Percentiles rank a stretch among this genome's conserved stretches.
phyloP scores from a whole-genome alignment of 73 alveolate species.

The Durusdinium trenchii region DNA sequence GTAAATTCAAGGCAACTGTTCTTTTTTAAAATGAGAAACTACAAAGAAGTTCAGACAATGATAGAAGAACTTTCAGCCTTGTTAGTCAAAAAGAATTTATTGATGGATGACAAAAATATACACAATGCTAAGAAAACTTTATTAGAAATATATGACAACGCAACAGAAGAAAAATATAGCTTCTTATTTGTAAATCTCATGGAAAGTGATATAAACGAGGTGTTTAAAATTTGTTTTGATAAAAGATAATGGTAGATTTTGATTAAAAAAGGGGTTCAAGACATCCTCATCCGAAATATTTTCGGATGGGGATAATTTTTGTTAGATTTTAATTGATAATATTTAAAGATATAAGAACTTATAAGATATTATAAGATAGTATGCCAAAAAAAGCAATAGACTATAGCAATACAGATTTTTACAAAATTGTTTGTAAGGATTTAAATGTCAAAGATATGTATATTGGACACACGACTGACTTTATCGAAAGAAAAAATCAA shows the following conservation, averaged over 20 bases:
- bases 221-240: not conserved
- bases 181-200: conserved; percentile 4
- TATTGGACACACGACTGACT: conserved; percentile 22
- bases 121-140: not conserved
- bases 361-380: not conserved
- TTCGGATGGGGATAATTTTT: too few relatives aligned
- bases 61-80: not conserved
- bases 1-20: not conserved
- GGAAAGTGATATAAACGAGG: not conserved
- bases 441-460: not conserved
- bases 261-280: too few relatives aligned
- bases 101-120: conserved; percentile 4
- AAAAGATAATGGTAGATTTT: not conserved
- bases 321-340: not conserved
- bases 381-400: not conserved
- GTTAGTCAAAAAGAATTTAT: not conserved
- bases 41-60: not conserved
- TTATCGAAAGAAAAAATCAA: not conserved
- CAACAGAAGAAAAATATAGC: conserved; percentile 3
- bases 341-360: not conserved
- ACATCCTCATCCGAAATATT: too few relatives aligned
- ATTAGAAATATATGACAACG: not conserved
- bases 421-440: not conserved
- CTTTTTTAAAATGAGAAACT: conserved; percentile 3
- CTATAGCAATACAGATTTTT: not conserved